Evolutionary conservation across 805 yeast genomes (phyloP).

Genomic region (Ogataea sp.): DNA sequence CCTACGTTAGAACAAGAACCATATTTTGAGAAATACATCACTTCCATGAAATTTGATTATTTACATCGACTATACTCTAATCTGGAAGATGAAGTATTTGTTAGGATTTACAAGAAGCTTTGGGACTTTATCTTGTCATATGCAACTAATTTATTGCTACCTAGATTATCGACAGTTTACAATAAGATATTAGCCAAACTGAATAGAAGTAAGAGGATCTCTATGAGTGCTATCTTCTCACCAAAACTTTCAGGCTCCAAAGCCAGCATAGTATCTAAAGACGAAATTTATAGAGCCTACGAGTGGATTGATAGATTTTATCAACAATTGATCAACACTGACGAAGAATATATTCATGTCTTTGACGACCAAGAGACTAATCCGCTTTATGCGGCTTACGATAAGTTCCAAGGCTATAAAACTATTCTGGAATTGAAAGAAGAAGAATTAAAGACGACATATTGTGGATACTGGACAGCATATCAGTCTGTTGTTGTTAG

Average conservation of each 20-base stretch:
- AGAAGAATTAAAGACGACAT: conserved; percentile 8
- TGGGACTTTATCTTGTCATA: conserved; percentile 69
- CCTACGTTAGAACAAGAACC: conserved; percentile 9
- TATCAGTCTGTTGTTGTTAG: conserved; percentile 14
- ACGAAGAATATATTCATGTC: conserved; percentile 2
- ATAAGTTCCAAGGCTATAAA: conserved; percentile 7
- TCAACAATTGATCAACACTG: conserved; percentile 1
- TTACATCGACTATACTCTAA: conserved; percentile 19
- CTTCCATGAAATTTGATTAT: conserved; percentile 14
- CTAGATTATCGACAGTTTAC: conserved; percentile 42
- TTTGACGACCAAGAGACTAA: conserved; percentile 1
- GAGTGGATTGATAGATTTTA: conserved; percentile 16
- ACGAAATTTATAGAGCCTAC: conserved; percentile 19
- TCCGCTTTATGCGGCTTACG: conserved; percentile 13
- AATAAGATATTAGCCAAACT: neutral
- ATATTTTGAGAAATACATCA: conserved; percentile 14
- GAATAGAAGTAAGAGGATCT: conserved; percentile 1
- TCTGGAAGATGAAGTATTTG: conserved; percentile 23
- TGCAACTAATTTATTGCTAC: conserved; percentile 68
- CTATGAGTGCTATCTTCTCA: neutral
- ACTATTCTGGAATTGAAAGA: conserved; percentile 10
- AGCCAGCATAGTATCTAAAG: conserved; percentile 1
- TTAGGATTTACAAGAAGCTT: conserved; percentile 34
- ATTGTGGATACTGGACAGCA: conserved; percentile 11
- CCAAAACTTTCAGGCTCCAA: neutral